Evolutionary conservation across 495 filamentous ascomycete genomes (phyloP), one percentile per base, ranked within the genome.

Genomic region (Trichoderma orchidacearum): DNA sequence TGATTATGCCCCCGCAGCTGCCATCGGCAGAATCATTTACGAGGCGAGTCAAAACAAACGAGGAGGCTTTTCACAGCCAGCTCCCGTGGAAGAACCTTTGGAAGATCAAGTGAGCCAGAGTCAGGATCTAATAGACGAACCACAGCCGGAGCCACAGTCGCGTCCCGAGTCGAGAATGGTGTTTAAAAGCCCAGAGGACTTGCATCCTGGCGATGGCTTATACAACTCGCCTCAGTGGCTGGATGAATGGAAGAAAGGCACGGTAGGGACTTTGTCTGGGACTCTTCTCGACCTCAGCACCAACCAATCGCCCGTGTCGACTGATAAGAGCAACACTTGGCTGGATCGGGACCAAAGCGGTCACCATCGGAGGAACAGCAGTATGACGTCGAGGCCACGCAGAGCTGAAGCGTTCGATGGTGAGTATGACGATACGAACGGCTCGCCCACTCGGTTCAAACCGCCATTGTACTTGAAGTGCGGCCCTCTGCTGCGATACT

Each of bases 401-500:
- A 70, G 64, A 60, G 65, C 68, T 18, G 72, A 79, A 56, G 66
- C 73, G 0, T 75, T 73, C 54, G 72, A 75, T 58, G 75, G 72
- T 15, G 71, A 72, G 55, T 78, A 79, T 57, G 75, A 80, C 51
- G 72, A 80, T 30, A 70, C 61, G 27, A 72, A 75, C 60, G 74
- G 72, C 78, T 76, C 70, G 50, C 76, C 77, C 35, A 87, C 89
- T 28, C 76, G 74, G 57, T 98, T 96, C 71, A 84, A 85, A 55
- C 93, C 93, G 12, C 77, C 80, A 12, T 71, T 98, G 5, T 90
- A 88, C 66, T 75, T 98, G 48, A 89, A 88, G 68, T 92, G 90
- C 64, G 93, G 93, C 4, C 93, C 93, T 15, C 73, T 97, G 41
- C 72, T 98, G 55, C 80, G 94, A 30, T 98, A 91, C 68, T 87